Conservation (phyloP, 257 asterid species). For the Cinchona pubescens region DNA sequence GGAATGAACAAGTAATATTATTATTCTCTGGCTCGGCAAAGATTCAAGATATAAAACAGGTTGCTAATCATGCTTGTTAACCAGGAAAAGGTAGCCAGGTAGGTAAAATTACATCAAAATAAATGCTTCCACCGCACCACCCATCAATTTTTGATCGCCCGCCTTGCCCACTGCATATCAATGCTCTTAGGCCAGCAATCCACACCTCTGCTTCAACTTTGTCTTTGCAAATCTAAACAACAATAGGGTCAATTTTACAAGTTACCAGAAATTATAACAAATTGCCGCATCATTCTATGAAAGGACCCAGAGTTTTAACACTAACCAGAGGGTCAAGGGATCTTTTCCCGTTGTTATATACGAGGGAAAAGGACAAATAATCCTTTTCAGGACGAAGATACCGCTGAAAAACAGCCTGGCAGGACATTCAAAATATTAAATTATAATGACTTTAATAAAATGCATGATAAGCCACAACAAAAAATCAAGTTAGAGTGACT, state of each 20-base stretch:
- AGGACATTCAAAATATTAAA: background rate
- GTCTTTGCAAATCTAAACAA: slow-evolving; percentile 77
- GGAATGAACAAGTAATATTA: slow-evolving; percentile 9
- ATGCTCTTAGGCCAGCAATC: slow-evolving; percentile 80
- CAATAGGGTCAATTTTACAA: slow-evolving; percentile 9
- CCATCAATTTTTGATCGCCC: slow-evolving; percentile 95
- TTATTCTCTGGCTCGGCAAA: background rate
- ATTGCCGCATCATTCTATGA: background rate
- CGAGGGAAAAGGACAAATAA: slow-evolving; percentile 84
- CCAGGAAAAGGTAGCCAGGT: slow-evolving; percentile 14
- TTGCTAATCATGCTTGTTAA: background rate
- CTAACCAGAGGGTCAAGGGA: slow-evolving; percentile 96
- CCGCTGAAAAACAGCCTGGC: slow-evolving; percentile 88
- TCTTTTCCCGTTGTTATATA: slow-evolving; percentile 84
- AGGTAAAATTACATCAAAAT: slow-evolving; percentile 59
- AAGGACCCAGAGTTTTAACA: slow-evolving; percentile 21
- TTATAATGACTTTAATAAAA: background rate
- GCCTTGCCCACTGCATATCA: slow-evolving; percentile 72
- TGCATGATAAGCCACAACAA: background rate
- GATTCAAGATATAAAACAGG: background rate
- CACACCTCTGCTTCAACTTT: slow-evolving; percentile 93
- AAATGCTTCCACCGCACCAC: slow-evolving; percentile 84
- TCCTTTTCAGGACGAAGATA: slow-evolving; percentile 88
- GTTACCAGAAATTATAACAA: slow-evolving; percentile 17
- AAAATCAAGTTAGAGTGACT: background rate